phyloP scores from a whole-genome alignment of 352 stramenopile species.

The Elongisporangium anandrum region DNA sequence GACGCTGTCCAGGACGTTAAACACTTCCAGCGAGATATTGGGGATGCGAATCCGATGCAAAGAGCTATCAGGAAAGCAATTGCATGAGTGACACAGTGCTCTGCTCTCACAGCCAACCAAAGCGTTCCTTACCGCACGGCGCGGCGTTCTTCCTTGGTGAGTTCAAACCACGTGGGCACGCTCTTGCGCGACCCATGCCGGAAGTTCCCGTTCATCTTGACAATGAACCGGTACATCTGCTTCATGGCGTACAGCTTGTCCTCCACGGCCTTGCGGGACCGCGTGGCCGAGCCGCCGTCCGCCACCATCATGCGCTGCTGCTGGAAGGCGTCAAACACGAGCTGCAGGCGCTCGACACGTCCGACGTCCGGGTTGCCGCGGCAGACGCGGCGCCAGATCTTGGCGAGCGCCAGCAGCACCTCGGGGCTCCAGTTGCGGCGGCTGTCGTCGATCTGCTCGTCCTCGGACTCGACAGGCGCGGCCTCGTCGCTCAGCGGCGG shows the following conservation, averaged over 20 bases:
- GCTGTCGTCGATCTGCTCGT: conserved; percentile 33
- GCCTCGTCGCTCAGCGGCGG: neutral
- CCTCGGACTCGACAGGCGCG: conserved; percentile 17
- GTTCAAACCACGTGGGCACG: conserved; percentile 51
- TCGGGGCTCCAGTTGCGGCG: conserved; percentile 50
- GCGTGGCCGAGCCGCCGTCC: conserved; percentile 30
- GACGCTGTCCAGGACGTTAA: conserved; percentile 48
- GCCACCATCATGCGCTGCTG: conserved; percentile 6
- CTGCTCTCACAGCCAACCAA: neutral
- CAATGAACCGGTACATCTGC: conserved; percentile 73
- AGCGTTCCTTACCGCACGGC: conserved; percentile 21
- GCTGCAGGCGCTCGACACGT: conserved; percentile 36
- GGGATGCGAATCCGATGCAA: conserved; percentile 51
- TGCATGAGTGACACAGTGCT: neutral
- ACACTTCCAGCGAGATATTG: conserved; percentile 56
- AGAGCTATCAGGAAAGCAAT: conserved; percentile 6
- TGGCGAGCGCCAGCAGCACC: conserved; percentile 49
- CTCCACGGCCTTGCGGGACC: conserved; percentile 55
- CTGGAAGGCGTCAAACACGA: conserved; percentile 50
- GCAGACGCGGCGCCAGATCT: conserved; percentile 46
- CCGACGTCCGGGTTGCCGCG: conserved; percentile 26
- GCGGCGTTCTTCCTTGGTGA: conserved; percentile 48
- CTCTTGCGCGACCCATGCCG: conserved; percentile 15
- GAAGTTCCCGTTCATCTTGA: conserved; percentile 49
- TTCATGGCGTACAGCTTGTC: conserved; percentile 67